phyloP scores from a whole-genome alignment of 1,284 basidiomycete species.

The Moesziomyces parantarcticus region DNA sequence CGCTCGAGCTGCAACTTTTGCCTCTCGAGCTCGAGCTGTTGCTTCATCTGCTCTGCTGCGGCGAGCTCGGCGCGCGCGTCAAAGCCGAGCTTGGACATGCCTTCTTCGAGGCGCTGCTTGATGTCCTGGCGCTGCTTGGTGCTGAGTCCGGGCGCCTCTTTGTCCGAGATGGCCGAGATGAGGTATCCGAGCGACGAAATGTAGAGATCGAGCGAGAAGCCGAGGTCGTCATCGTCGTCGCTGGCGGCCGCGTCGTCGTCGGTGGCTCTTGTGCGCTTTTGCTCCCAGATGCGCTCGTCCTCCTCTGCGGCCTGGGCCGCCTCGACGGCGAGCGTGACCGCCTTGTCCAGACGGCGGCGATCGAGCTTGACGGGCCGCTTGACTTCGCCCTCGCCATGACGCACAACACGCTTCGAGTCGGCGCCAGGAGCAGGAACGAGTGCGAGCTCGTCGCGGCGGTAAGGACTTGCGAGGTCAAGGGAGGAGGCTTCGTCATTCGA shows the following conservation, averaged over 20 bases:
- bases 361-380: conserved; percentile 43
- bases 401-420: not conserved
- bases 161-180: conserved; percentile 49
- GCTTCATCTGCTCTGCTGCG: conserved; percentile 31
- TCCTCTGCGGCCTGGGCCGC: conserved; percentile 53
- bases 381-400: not conserved
- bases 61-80: conserved; percentile 39
- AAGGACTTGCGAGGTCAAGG: conserved; percentile 1
- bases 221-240: conserved; percentile 37
- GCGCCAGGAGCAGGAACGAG: conserved; percentile 3
- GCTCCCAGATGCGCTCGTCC: conserved; percentile 43
- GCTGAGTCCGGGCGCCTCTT: conserved; percentile 32
- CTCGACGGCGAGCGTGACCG: conserved; percentile 52
- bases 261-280: conserved; percentile 8
- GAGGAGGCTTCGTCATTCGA: conserved; percentile 13
- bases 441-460: conserved; percentile 10
- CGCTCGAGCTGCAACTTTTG: conserved; percentile 22
- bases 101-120: conserved; percentile 37
- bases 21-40: conserved; percentile 34
- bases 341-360: conserved; percentile 47
- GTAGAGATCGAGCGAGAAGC: conserved; percentile 54
- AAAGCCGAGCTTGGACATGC: conserved; percentile 43
- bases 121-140: conserved; percentile 43
- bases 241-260: conserved; percentile 1
- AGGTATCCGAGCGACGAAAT: conserved; percentile 53